Conservation (phyloP, 805 yeast species). For the Cyberlindnera veronae region DNA sequence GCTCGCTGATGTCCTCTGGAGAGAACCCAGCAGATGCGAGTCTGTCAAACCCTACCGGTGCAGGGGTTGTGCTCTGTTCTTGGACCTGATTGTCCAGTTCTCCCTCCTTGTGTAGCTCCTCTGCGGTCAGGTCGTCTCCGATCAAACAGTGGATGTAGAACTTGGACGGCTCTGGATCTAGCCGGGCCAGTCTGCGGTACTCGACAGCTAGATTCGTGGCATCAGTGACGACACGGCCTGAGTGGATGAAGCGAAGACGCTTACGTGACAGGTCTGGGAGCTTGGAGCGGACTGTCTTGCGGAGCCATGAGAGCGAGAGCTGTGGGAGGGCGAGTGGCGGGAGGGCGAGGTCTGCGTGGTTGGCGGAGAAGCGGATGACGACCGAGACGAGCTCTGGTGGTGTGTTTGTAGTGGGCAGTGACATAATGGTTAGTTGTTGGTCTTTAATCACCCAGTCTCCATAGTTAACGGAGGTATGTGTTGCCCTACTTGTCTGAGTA, state of each 20-base stretch:
- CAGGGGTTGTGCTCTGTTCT: slow-evolving; percentile 52
- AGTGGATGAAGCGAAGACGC: slow-evolving; percentile 62
- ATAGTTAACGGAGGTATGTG: background rate
- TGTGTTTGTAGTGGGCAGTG: background rate
- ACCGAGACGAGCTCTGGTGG: slow-evolving; percentile 14
- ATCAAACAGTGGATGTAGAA: slow-evolving; percentile 78
- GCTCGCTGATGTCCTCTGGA: slow-evolving; percentile 66
- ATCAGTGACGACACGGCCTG: slow-evolving; percentile 62
- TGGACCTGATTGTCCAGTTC: slow-evolving; percentile 52
- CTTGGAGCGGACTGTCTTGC: slow-evolving; percentile 39
- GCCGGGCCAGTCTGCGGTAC: slow-evolving; percentile 32
- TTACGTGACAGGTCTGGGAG: slow-evolving; percentile 30
- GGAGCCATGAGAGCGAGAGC: slow-evolving; percentile 37
- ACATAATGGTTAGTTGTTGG: no score
- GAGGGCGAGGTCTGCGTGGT: slow-evolving; percentile 38
- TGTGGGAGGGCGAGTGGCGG: slow-evolving; percentile 32
- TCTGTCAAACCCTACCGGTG: slow-evolving; percentile 82
- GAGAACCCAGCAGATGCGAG: slow-evolving; percentile 80
- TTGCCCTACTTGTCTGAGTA: slow-evolving; percentile 1
- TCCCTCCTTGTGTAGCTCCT: slow-evolving; percentile 58
- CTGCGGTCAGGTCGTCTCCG: slow-evolving; percentile 57
- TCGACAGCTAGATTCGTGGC: slow-evolving; percentile 53
- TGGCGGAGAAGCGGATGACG: slow-evolving; percentile 44
- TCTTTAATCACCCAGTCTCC: no score
- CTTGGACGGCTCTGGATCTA: slow-evolving; percentile 23